These are phyloP conservation scores for Cyclospora cayetanensis DNA, from an alignment of 169 alveolate species.

Conservation along the genomic window DNA sequence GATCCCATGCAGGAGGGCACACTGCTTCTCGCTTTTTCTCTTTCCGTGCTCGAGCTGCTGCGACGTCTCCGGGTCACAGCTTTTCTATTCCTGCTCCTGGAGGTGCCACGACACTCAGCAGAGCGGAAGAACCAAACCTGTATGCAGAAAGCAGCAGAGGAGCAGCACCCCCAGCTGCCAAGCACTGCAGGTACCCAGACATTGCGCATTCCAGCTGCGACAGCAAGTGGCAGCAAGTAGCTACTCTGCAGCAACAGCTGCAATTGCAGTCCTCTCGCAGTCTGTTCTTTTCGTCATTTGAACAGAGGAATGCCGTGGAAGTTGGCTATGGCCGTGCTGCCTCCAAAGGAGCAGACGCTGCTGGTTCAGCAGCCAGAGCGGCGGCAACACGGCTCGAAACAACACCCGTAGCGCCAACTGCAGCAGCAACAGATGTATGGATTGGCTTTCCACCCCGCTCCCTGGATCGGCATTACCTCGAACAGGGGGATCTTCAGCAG, in stretches of 20 bases:
- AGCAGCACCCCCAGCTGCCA: constrained; percentile 18
- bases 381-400: background rate
- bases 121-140: constrained; percentile 32
- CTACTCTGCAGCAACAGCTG: constrained; percentile 52
- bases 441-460: background rate
- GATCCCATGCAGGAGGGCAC: background rate
- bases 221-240: constrained; percentile 50
- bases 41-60: background rate
- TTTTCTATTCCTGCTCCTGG: constrained; percentile 8
- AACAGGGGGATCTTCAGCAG: background rate
- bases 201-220: background rate
- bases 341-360: background rate
- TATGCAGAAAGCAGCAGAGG: constrained; percentile 13
- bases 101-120: background rate
- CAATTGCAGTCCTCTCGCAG: constrained; percentile 20
- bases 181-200: background rate
- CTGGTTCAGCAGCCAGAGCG: background rate
- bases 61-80: constrained; percentile 12
- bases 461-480: background rate
- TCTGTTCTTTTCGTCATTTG: background rate
- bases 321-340: constrained; percentile 5
- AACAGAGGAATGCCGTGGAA: background rate
- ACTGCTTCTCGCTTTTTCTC: background rate
- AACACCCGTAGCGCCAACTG: constrained; percentile 1
- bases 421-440: constrained; percentile 45